Conservation (phyloP, 441 rosid genomes). For the Metrosideros polymorpha region DNA sequence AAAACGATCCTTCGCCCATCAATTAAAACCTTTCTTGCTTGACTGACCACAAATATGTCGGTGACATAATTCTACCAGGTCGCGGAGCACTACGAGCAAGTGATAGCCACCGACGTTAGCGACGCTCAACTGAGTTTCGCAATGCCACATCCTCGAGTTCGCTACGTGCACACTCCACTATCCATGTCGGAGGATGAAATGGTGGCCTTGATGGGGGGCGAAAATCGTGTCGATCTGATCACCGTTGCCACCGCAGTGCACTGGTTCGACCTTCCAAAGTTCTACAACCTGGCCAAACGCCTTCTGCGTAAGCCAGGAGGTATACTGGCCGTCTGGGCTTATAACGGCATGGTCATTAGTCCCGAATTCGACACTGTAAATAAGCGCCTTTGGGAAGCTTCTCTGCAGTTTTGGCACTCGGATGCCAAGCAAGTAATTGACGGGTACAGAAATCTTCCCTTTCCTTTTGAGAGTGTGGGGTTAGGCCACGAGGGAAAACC, state of each 20-base stretch:
- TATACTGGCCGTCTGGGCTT: constrained; percentile 51
- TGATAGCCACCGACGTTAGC: constrained; percentile 52
- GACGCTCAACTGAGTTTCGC: constrained; percentile 27
- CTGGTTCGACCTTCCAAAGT: constrained; percentile 53
- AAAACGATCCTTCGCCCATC: neutral
- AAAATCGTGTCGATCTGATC: constrained; percentile 44
- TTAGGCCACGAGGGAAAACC: constrained; percentile 53
- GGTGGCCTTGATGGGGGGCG: constrained; percentile 35
- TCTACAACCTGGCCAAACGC: constrained; percentile 31
- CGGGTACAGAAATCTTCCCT: constrained; percentile 41
- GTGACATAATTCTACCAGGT: constrained; percentile 11
- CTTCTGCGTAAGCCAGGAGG: constrained; percentile 56
- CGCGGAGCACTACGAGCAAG: constrained; percentile 38
- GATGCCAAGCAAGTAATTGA: constrained; percentile 8
- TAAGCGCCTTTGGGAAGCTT: constrained; percentile 23
- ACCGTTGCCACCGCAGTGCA: constrained; percentile 53
- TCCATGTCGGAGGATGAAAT: constrained; percentile 37
- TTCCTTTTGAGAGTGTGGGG: constrained; percentile 46
- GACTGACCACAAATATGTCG: neutral
- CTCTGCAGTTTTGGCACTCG: constrained; percentile 33
- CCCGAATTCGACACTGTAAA: constrained; percentile 29
- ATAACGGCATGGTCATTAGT: constrained; percentile 31
- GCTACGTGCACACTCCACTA: constrained; percentile 36
- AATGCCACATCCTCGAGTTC: constrained; percentile 28
- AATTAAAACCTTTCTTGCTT: neutral